Evolutionary conservation across 2,329 filamentous ascomycete genomes (phyloP), one percentile per base, ranked within the genome.

Genomic region (Aspergillus japonicus): DNA sequence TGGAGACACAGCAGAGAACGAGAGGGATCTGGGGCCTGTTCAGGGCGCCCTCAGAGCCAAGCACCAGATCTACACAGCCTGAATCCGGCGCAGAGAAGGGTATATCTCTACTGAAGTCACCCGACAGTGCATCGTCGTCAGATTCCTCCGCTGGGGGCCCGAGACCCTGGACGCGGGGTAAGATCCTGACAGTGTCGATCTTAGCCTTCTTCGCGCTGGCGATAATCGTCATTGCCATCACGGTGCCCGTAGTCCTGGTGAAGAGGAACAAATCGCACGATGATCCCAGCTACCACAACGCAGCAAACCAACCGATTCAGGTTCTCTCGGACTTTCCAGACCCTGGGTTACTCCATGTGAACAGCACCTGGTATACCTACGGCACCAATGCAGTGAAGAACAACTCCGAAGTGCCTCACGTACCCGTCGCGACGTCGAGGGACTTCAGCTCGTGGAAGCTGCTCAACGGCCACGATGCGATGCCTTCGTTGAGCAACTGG

Each of bases 401-500:
- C 48, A 57, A 66, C 21, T 57, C 66, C 1, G 33, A 62, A 7
- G 62, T 63, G 4, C 60, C 66, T 12, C 76, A 85, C 62, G 76
- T 87, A 10, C 85, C 85, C 57, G 77, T 83, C 2, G 85, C 85
- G 5, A 78, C 69, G 2, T 81, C 82, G 4, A 67, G 71, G 2
- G 76, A 81, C 48, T 80, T 84, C 49, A 70, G 75, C 24, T 80
- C 77, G 12, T 78, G 81, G 67, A 83, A 80, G 71, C 75, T 79
- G 24, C 58, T 65, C 14, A 47, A 62, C 8, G 74, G 79, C 47
- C 70, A 77, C 47, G 84, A 87, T 66, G 80, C 82, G 5, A 74
- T 88, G 44, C 83, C 84, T 0, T 67, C 71, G 5, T 62, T 80
- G 4, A 80, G 78, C 2, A 62, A 73, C 5, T 88, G 86, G 85